Percentiles rank a stretch among this genome's conserved stretches.
phyloP scores from a whole-genome alignment of 176 grass and related monocot species.

The Urochloa ruziziensis region DNA sequence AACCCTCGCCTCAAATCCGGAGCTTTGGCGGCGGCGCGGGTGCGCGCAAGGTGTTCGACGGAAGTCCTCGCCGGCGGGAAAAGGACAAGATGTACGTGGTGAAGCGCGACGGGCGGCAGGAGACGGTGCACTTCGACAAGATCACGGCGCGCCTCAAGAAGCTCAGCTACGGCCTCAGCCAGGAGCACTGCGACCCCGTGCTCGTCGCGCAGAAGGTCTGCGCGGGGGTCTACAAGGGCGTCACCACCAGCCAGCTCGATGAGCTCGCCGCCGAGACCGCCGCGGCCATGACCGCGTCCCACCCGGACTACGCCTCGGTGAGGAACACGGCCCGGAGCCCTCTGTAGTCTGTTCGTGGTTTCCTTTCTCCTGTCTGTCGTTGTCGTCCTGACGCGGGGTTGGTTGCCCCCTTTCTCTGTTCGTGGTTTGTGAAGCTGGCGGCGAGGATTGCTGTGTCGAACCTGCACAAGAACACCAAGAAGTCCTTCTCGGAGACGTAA shows the following conservation, averaged over 20 bases:
- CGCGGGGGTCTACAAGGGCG: slow-evolving; percentile 87
- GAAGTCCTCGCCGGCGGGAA: slow-evolving; percentile 27
- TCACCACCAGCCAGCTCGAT: slow-evolving; percentile 95
- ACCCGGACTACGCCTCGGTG: slow-evolving; percentile 93
- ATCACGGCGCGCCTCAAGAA: slow-evolving; percentile 97
- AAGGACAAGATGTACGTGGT: slow-evolving; percentile 89
- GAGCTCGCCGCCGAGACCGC: slow-evolving; percentile 95
- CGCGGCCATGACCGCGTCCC: slow-evolving; percentile 77
- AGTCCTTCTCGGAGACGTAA: slow-evolving; percentile 96
- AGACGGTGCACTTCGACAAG: slow-evolving; percentile 97
- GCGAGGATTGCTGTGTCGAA: slow-evolving; percentile 95
- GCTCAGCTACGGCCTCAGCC: slow-evolving; percentile 93
- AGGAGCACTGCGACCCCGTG: slow-evolving; percentile 96
- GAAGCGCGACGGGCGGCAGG: slow-evolving; percentile 84
- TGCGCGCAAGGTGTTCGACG: slow-evolving; percentile 46
- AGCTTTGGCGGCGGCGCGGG: background rate
- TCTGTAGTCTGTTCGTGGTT: background rate
- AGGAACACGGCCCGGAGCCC: background rate
- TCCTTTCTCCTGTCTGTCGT: background rate
- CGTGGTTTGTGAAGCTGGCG: slow-evolving; percentile 51
- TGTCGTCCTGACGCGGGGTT: background rate
- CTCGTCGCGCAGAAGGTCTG: slow-evolving; percentile 96
- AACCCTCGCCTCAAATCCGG: background rate
- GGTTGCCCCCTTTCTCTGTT: background rate
- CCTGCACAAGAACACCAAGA: slow-evolving; percentile 96